A percentile compares a stretch with the other conserved stretches of the same genome.
phyloP scores from a whole-genome alignment of 345 rosid species.

The Trapa bicornis region DNA sequence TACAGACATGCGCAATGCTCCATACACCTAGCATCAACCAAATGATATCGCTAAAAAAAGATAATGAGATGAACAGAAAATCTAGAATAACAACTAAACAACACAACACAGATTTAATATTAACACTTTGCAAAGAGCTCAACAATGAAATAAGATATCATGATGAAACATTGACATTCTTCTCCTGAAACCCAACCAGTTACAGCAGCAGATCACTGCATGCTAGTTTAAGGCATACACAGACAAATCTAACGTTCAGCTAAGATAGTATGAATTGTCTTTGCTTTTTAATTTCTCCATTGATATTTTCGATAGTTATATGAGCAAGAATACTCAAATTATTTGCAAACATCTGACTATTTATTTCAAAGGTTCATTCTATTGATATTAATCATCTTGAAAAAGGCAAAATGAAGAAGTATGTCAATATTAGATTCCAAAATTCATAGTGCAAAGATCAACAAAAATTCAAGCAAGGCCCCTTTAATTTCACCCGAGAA shows the following conservation, averaged over 20 bases:
- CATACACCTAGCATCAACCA: slow-evolving; percentile 51
- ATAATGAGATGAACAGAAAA: neutral
- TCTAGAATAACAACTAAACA: neutral
- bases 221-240: neutral
- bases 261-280: neutral
- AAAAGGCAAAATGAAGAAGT: too few relatives aligned
- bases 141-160: neutral
- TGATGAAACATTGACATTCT: neutral
- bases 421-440: too few relatives aligned
- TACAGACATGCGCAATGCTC: slow-evolving; percentile 92
- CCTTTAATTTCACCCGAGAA: too few relatives aligned
- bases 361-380: too few relatives aligned
- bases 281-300: neutral
- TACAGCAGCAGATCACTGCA: neutral
- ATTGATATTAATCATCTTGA: too few relatives aligned
- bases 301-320: neutral
- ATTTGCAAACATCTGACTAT: too few relatives aligned
- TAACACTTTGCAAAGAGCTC: neutral
- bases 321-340: too few relatives aligned
- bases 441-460: too few relatives aligned
- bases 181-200: neutral
- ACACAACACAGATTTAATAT: neutral
- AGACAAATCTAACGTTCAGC: neutral
- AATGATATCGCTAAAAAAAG: neutral
- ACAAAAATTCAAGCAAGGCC: too few relatives aligned